Base-by-base conservation (phyloP, 768 basidiomycete species). In the Trametes coccinea region DNA sequence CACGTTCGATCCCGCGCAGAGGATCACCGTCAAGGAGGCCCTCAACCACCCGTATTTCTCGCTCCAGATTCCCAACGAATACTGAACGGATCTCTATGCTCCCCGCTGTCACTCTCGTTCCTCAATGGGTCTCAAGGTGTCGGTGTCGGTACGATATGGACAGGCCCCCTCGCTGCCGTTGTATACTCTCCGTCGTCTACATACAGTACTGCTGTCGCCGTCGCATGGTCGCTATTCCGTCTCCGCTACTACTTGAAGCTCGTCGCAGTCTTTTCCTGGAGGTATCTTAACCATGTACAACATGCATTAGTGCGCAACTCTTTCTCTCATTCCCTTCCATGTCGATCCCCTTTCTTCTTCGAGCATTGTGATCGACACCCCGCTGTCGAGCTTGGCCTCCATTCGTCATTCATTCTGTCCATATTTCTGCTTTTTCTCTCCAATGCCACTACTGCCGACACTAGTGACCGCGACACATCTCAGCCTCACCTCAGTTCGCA, bases 11-110 rank as follows among this genome's bases (percentile, higher is more conserved):
- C 95, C 95, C 37, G 82, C 84, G 2, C 86, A 90, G 67, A 87
- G 95, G 72, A 89, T 95, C 69, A 88, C 89, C 40, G 95, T 98
- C 49, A 84, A 86, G 72, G 89, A 93, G 33, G 95, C 95, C 17
- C 83, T 97, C 61, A 82, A 84, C 53, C 95, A 97, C 70, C 90
- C 89, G 4, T 98, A 94, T 75, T 93, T 95, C 72, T 79, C 83
- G 53, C 72, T 88, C 71, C 79, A 77, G 72, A 84, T 90, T 64
- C 80, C 88, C 43, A 78, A 84, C 62, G 90, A 92, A 77, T 77
- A 86, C 76, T 92, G 80, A 75, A 75, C 53, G 69, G 22, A 22
- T 50, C 62, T 27, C 46, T 44, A 59, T 54, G 56, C 54, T 31
- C 33, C 34, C 52, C 43, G 41, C 8, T 50, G 44, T n/a, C 54